These are phyloP conservation scores for Dichotomopilus funicola DNA, from an alignment of 2,329 filamentous ascomycete species.

Conservation along the genomic window DNA sequence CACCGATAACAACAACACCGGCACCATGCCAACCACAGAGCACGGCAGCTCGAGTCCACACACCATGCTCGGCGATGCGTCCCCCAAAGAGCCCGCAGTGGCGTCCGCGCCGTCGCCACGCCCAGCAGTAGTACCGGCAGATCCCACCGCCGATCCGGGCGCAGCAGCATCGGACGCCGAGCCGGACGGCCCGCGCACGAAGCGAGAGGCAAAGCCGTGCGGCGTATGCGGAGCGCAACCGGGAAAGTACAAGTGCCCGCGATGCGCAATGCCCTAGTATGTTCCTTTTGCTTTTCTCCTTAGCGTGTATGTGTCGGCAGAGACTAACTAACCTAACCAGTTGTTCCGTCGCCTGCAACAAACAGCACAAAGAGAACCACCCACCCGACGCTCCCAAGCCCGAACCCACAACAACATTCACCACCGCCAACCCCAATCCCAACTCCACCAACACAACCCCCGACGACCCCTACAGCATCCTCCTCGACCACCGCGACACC, in stretches of 20 bases:
- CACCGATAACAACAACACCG: background rate
- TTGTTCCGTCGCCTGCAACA: slow-evolving; percentile 52
- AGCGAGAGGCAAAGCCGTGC: slow-evolving; percentile 37
- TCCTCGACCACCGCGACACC: slow-evolving; percentile 44
- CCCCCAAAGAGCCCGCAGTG: slow-evolving; percentile 2
- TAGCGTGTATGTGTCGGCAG: background rate
- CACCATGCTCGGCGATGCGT: background rate
- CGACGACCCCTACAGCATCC: slow-evolving; percentile 42
- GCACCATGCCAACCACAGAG: background rate
- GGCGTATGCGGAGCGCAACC: slow-evolving; percentile 45
- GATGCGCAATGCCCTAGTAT: slow-evolving; percentile 53
- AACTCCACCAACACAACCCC: slow-evolving; percentile 3
- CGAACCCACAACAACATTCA: slow-evolving; percentile 29
- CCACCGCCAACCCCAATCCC: slow-evolving; percentile 14
- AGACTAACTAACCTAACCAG: slow-evolving; percentile 32
- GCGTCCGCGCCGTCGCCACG: background rate
- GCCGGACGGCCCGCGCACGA: slow-evolving; percentile 18
- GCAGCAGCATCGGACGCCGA: background rate
- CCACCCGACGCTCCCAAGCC: slow-evolving; percentile 30
- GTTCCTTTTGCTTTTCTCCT: slow-evolving; percentile 24
- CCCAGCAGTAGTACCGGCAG: background rate
- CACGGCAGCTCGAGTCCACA: background rate
- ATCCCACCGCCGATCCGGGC: slow-evolving; percentile 2
- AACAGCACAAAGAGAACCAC: slow-evolving; percentile 32
- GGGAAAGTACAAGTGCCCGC: slow-evolving; percentile 58